Conservation (phyloP, 148 eudicot genomes). For the Persicaria maculosa region DNA sequence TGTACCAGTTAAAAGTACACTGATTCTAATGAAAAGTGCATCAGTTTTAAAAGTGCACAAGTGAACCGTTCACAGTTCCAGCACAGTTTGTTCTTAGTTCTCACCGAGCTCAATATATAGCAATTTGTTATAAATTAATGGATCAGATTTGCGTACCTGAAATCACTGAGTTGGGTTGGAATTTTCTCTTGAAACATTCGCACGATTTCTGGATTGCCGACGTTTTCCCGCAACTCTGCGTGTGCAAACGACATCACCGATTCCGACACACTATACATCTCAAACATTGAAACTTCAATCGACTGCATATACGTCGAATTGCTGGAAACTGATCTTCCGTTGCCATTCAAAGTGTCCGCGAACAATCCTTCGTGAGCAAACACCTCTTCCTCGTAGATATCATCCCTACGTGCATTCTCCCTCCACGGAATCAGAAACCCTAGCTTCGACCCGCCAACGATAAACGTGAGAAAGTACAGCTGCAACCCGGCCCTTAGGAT, state of each 20-base stretch:
- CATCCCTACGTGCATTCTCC: background rate
- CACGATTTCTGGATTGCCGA: conserved; percentile 2
- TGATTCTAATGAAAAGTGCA: no score
- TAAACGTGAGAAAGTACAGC: background rate
- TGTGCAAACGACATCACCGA: background rate
- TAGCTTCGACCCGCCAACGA: background rate
- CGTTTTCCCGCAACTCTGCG: background rate
- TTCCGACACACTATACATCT: background rate
- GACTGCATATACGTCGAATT: background rate
- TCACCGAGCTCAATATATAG: no score
- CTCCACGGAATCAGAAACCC: background rate
- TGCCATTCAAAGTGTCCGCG: background rate
- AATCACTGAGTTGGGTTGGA: background rate
- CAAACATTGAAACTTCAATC: background rate
- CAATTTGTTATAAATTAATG: no score
- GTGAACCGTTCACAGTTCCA: no score
- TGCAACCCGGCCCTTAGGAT: background rate
- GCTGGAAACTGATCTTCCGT: background rate
- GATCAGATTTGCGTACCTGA: background rate
- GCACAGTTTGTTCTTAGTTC: no score
- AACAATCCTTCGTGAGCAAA: background rate
- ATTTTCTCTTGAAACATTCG: background rate
- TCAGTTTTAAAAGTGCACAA: no score
- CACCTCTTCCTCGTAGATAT: background rate
- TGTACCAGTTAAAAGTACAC: no score